Evolutionary conservation across 495 filamentous ascomycete genomes (phyloP), one percentile per base, ranked within the genome.

Genomic region (Penicillium malachiteum): DNA sequence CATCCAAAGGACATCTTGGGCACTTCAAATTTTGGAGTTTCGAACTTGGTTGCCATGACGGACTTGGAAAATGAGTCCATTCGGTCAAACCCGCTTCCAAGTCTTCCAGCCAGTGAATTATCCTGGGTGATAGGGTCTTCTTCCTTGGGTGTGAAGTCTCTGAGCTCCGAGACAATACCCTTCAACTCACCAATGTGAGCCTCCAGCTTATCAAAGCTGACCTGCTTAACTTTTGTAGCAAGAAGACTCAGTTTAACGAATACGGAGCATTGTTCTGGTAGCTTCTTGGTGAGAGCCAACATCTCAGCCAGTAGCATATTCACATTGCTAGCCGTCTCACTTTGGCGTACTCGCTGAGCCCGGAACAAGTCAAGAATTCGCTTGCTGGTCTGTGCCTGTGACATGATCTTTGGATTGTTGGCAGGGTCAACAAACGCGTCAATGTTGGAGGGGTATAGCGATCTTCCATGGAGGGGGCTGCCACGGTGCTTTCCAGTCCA

Each of bases 401-500:
- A 41, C 18, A 30, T 56, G 41, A 45, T 10, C 9, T 13, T 33
- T 17, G 13, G 11, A n/a, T 53, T 45, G 26, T 33, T 53, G 7
- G 3, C 16, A 21, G 50, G 50, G 26, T 53, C 41, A 6, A 53
- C 41, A 17, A 60, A 60, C 7, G 58, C 40, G 11, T 52, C 50
- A 16, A 60, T 56, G 31, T 41, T 56, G 5, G 52, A 33, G 12
- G 58, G 53, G 34, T 60, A 60, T 8, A 60, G 37, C 11, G 58
- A 60, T 26, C 58, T 42, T 12, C 58, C 58, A 6, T 49, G 48
- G 1, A 60, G 16, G 13, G 52, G 34, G 14, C 53, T 60, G 4
- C 58, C 52, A 8, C 40, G 39, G 38, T 60, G 53, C 31, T 56
- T 56, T 10, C 58, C 58, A 2, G 48, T 37, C 58, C 58, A 60